These are phyloP conservation scores for Pilobolus umbonatus DNA, from an alignment of 192 early-diverging fungal genomes.

Conservation along the genomic window DNA sequence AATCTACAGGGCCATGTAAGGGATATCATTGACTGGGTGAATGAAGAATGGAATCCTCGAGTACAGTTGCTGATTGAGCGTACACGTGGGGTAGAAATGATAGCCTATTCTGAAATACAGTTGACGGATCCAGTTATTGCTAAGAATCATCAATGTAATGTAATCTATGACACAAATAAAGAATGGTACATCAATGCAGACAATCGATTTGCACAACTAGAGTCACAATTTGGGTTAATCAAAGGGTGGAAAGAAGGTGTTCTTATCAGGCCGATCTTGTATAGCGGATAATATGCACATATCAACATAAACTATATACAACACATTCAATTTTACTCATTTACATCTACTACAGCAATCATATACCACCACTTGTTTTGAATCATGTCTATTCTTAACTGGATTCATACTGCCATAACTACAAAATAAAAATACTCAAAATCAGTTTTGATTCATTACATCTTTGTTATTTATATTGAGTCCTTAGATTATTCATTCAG, in stretches of 20 bases:
- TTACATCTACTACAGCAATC: too few relatives aligned
- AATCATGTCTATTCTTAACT: too few relatives aligned
- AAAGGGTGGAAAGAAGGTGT: conserved; percentile 12
- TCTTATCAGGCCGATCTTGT: conserved; percentile 3
- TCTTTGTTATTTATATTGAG: too few relatives aligned
- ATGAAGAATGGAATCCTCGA: background rate
- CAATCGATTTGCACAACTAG: conserved; percentile 5
- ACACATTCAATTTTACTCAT: background rate
- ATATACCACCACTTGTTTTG: too few relatives aligned
- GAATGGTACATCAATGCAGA: conserved; percentile 3
- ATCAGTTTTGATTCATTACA: too few relatives aligned
- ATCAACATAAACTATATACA: background rate
- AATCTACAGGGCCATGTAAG: background rate
- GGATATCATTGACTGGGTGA: conserved; percentile 7
- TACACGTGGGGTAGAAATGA: background rate
- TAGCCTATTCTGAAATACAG: background rate
- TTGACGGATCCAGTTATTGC: background rate
- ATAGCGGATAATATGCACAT: background rate
- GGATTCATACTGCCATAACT: too few relatives aligned
- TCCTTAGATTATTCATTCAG: too few relatives aligned
- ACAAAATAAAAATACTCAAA: too few relatives aligned
- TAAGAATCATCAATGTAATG: background rate
- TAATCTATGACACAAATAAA: conserved; percentile 2
- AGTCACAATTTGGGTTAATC: conserved; percentile 4
- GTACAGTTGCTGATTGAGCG: background rate